Evolutionary conservation across 306 rosid species (phyloP), one percentile per base, ranked within the genome.

Genomic region (Trifolium fragiferum): DNA sequence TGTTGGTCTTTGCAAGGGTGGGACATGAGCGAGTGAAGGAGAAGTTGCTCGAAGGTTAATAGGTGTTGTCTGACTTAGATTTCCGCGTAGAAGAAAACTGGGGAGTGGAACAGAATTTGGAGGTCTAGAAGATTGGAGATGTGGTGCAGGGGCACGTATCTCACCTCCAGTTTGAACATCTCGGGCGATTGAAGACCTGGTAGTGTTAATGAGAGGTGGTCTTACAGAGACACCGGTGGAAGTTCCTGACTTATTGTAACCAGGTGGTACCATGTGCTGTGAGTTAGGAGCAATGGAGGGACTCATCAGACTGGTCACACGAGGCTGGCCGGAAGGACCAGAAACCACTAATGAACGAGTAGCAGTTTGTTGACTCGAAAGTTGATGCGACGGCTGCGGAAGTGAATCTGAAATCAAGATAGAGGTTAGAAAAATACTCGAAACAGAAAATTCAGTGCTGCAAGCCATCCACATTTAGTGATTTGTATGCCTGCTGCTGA

Each of bases 81-180:
- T 73, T 37, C 78, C 68, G 7, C 30, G 71, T 3, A 7, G 76
- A 72, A 30, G 66, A 67, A 72, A 83, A 72, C 47, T 63, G 44
- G 75, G 4, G 23, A 72, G 25, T 7, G 78, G 70, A 65, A 65
- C 59, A 49, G 85, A 35, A 49, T 85, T 55, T 13, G 86, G 40
- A 33, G 90, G 82, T 67, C 90, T 78, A 79, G 57, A 89, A 63
- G 89, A 82, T 68, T 79, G 89, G 58, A 87, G 85, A 83, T 92
- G 98, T 7, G 96, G 98, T 44, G 94, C 91, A 6, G 92, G 94
- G 53, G 87, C 76, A 14, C 91, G 96, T 23, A 88, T 70, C 66
- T 74, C 80, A 40, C 84, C 62, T 20, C 82, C 75, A 51, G 76
- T 72, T 76, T 70, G 96, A 73, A 71, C 80, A 66, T 62, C 86